These are phyloP conservation scores for Brassica balearica DNA, from an alignment of 441 rosid species.

Conservation along the genomic window DNA sequence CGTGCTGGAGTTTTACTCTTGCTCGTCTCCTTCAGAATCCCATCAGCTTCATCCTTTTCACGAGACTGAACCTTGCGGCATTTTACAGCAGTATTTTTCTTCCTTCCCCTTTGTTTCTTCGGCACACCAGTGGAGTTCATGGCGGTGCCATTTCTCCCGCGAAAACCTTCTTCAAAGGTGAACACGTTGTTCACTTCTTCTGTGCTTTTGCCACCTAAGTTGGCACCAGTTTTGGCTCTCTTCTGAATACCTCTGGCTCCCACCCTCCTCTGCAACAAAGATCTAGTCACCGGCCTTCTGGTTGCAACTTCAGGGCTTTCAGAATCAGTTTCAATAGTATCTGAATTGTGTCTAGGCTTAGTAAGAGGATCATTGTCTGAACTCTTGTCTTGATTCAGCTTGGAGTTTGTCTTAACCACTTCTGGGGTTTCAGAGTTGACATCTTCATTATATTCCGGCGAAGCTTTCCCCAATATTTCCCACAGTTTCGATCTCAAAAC, in stretches of 20 bases:
- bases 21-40: conserved; percentile 46
- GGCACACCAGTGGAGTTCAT: conserved; percentile 46
- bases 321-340: conserved; percentile 80
- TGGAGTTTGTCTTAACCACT: conserved; percentile 45
- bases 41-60: conserved; percentile 48
- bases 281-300: conserved; percentile 69
- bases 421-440: conserved; percentile 51
- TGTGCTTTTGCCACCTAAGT: conserved; percentile 49
- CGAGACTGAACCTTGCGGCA: conserved; percentile 53
- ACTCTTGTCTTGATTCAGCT: conserved; percentile 43
- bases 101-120: conserved; percentile 50
- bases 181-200: conserved; percentile 50
- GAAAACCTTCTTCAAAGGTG: conserved; percentile 61
- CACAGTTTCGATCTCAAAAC: conserved; percentile 76
- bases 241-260: conserved; percentile 45
- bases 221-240: conserved; percentile 47
- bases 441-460: conserved; percentile 66
- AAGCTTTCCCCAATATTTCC: conserved; percentile 74
- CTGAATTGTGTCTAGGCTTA: conserved; percentile 65
- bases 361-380: conserved; percentile 41
- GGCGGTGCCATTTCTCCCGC: conserved; percentile 46
- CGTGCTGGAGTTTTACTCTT: conserved; percentile 47
- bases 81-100: conserved; percentile 40
- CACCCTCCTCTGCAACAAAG: conserved; percentile 56
- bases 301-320: conserved; percentile 59